Conservation (phyloP, 1,139 yeast species). For the Blastobotrys indianensis region DNA sequence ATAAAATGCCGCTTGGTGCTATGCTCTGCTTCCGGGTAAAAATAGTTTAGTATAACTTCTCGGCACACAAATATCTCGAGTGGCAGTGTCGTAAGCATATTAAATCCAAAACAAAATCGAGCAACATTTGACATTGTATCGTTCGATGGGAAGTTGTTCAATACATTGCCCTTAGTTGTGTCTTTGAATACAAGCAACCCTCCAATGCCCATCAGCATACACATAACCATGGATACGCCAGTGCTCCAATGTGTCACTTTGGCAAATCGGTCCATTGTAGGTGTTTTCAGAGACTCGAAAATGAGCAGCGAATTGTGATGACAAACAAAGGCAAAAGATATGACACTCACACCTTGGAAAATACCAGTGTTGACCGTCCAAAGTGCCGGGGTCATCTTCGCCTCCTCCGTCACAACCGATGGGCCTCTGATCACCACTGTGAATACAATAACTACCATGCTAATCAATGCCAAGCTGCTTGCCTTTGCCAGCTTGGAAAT, state of each 20-base stretch:
- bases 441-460: conserved; percentile 73
- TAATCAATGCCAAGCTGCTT: conserved; percentile 75
- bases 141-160: conserved; percentile 75
- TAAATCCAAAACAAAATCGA: conserved; percentile 84
- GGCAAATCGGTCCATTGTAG: conserved; percentile 69
- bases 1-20: conserved; percentile 42
- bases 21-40: conserved; percentile 33
- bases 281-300: conserved; percentile 71
- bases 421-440: conserved; percentile 77
- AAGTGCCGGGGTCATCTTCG: conserved; percentile 39
- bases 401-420: conserved; percentile 36
- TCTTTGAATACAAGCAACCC: conserved; percentile 75
- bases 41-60: conserved; percentile 69
- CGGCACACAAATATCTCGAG: conserved; percentile 84
- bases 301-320: conserved; percentile 91
- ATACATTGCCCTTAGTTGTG: conserved; percentile 75
- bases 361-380: conserved; percentile 59
- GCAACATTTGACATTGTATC: conserved; percentile 74
- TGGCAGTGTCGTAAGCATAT: conserved; percentile 92
- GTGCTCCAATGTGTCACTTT: conserved; percentile 80
- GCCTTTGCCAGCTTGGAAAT: conserved; percentile 86
- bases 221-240: conserved; percentile 70
- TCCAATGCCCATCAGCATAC: conserved; percentile 71
- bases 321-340: conserved; percentile 90
- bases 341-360: conserved; percentile 86